Base-by-base conservation (phyloP, 768 basidiomycete species). In the Naganishia randhawae region DNA sequence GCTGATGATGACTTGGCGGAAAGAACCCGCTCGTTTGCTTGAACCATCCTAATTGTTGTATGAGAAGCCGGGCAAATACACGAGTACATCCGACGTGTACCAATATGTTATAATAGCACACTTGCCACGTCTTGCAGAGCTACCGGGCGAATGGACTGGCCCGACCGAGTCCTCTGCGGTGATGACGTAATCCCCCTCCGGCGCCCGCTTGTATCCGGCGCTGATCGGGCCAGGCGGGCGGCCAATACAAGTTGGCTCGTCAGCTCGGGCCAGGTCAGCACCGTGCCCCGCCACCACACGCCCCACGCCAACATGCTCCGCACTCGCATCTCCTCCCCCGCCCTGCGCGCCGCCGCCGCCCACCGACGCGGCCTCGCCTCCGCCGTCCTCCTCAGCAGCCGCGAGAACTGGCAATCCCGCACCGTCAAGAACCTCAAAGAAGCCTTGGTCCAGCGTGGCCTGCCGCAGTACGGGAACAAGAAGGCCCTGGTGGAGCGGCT, bases 401-500 rank as follows among this genome's bases (percentile, higher is more conserved):
- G 73, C 50, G 71, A 73, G 61, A 76, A 76, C 65, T 79, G 78
- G 78, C 73, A 71, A 50, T 65, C 42, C 50, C 74, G 77, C 71
- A 79, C 77, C 25, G 76, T 78, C 13, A 70, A 71, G 25, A 70
- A 70, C 19, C 66, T 79, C 29, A 78, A 77, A 62, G 65, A 73
- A 22, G 77, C 78, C 52, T 63, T 79, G 45, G 75, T 73, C 54
- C 70, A 71, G 45, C 42, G 78, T 25, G 77, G 77, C 11, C 61
- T 79, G 11, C 71, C 73, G 27, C 74, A 75, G 64, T 70, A 68
- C 69, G 87, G 87, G 2, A 86, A 82, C 77, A 89, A 88, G 77
- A 80, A 84, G 3, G 82, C 81, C 3, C 78, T 89, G 33, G 81
- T 87, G 68, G 73, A 83, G 42, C 84, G 86, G 64, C 80, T 89